A percentile compares a stretch with the other conserved stretches of the same genome.
These are phyloP conservation scores for Dactylellina parvicollis DNA, from an alignment of 2,329 filamentous ascomycete genomes.

Conservation along the genomic window DNA sequence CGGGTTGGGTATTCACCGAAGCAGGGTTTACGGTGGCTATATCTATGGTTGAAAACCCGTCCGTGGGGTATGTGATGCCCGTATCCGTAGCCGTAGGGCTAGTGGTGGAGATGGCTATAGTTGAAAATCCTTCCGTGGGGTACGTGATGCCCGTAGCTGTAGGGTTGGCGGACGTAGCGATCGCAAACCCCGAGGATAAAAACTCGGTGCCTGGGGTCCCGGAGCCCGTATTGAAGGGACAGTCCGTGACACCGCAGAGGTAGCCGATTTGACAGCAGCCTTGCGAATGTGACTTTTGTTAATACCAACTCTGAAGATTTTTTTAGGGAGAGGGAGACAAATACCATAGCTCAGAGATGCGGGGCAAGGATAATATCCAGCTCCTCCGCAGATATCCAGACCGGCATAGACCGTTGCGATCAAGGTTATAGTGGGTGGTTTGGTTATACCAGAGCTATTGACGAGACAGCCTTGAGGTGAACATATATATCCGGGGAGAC, in stretches of 20 bases:
- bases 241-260: constrained; percentile 29
- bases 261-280: constrained; percentile 49
- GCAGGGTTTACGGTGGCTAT: constrained; percentile 12
- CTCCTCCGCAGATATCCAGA: constrained; percentile 34
- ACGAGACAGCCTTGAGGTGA: constrained; percentile 46
- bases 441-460: constrained; percentile 15
- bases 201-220: constrained; percentile 35
- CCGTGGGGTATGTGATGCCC: constrained; percentile 24
- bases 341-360: constrained; percentile 38
- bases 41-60: constrained; percentile 46
- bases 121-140: constrained; percentile 39
- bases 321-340: background rate
- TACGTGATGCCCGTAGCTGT: constrained; percentile 20
- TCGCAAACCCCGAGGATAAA: constrained; percentile 13
- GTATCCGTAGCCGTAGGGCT: constrained; percentile 5
- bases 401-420: constrained; percentile 28
- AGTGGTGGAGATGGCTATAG: constrained; percentile 26
- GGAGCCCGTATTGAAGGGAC: constrained; percentile 34
- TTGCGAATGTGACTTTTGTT: background rate
- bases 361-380: constrained; percentile 46
- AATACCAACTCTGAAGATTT: background rate
- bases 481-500: constrained; percentile 47
- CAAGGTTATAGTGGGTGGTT: constrained; percentile 3
- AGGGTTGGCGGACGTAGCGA: constrained; percentile 6
- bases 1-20: constrained; percentile 6